Evolutionary conservation across 2,329 filamentous ascomycete genomes (phyloP).

Genomic region (Fusarium avenaceum): DNA sequence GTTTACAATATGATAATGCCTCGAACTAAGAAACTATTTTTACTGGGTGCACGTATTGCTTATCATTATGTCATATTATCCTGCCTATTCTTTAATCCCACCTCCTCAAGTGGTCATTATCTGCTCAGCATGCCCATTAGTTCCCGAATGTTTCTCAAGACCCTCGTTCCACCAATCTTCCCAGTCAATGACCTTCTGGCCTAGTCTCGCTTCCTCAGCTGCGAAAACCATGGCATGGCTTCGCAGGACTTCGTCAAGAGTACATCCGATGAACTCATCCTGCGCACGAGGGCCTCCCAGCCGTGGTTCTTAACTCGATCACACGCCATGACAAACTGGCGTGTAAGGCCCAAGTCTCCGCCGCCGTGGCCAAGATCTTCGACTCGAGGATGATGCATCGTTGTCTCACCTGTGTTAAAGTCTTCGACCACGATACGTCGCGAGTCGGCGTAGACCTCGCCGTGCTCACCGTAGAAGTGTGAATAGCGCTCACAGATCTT

Average conservation of each 20-base stretch:
- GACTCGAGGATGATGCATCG: conserved; percentile 50
- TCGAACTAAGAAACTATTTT: neutral
- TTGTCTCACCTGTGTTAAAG: conserved; percentile 55
- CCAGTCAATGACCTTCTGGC: conserved; percentile 80
- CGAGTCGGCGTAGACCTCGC: conserved; percentile 90
- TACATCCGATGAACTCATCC: conserved; percentile 81
- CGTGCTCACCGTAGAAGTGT: conserved; percentile 85
- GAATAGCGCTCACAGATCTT: conserved; percentile 89
- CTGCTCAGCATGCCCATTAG: neutral
- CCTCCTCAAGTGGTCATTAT: neutral
- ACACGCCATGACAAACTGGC: conserved; percentile 86
- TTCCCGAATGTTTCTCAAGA: conserved; percentile 45
- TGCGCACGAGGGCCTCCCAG: conserved; percentile 79
- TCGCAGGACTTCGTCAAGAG: conserved; percentile 85
- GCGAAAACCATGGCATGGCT: conserved; percentile 96
- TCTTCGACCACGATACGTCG: conserved; percentile 80
- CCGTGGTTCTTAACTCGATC: conserved; percentile 80
- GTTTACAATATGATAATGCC: conserved; percentile 26
- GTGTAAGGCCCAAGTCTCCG: conserved; percentile 71
- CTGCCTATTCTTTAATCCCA: neutral
- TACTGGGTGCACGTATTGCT: neutral
- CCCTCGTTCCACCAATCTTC: conserved; percentile 76
- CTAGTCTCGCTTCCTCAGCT: conserved; percentile 85
- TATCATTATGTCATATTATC: neutral
- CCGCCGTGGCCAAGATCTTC: conserved; percentile 59